Evolutionary conservation across 331 rosid genomes (phyloP).

Genomic region (Erythrophleum ivorense): DNA sequence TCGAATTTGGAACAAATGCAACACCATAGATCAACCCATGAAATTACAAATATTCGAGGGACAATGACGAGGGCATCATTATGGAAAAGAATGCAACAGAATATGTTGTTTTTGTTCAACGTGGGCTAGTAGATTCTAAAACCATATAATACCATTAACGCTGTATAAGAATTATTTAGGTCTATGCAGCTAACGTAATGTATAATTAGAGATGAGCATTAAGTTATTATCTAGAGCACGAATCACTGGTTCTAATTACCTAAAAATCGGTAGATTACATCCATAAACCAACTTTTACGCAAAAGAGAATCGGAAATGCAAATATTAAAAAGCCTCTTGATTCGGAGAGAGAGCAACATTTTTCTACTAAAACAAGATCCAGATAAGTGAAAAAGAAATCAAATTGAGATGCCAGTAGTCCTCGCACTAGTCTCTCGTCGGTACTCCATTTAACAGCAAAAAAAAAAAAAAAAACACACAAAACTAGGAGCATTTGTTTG

Average conservation of each 20-base stretch:
- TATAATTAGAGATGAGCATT: neutral
- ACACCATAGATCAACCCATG: neutral
- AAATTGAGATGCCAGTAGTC: neutral
- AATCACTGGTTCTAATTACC: neutral
- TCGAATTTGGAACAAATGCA: neutral
- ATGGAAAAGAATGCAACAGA: no score
- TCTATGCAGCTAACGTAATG: neutral
- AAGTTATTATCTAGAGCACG: no score
- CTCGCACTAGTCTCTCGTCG: constrained; percentile 5
- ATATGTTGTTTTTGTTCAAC: neutral
- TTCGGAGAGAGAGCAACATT: neutral
- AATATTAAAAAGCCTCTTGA: constrained; percentile 12
- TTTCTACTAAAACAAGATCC: neutral
- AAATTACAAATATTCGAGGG: neutral
- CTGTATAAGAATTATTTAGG: neutral
- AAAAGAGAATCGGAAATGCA: neutral
- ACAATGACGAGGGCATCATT: neutral
- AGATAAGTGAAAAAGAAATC: constrained; percentile 1
- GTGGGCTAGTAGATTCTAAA: neutral
- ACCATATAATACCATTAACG: neutral
- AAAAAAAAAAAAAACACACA: neutral
- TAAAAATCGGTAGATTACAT: neutral
- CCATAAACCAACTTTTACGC: neutral
- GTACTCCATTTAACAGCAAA: constrained; percentile 16
- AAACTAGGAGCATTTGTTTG: constrained; percentile 32